phyloP scores from a whole-genome alignment of 176 grass and related monocot genomes.

The Aegilops bicornis region DNA sequence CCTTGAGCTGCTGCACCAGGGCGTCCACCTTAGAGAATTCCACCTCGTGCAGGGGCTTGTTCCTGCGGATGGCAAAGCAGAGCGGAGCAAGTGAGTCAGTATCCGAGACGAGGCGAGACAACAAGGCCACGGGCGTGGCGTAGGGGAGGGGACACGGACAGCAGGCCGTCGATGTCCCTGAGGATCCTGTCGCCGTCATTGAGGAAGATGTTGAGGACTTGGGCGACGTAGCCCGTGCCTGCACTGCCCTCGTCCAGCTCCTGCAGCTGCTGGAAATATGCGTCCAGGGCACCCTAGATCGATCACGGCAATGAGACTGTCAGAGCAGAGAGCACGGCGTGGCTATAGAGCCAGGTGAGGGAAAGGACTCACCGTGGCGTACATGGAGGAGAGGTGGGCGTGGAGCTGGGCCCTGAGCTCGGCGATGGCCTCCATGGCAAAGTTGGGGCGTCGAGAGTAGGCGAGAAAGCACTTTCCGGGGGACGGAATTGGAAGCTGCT shows the following conservation, averaged over 20 bases:
- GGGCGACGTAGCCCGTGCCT: constrained; percentile 56
- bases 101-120: not conserved
- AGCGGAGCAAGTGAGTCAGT: not conserved
- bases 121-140: not conserved
- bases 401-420: constrained; percentile 63
- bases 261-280: constrained; percentile 83
- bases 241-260: constrained; percentile 60
- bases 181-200: constrained; percentile 67
- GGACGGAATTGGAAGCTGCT: not conserved
- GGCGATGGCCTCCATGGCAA: constrained; percentile 41
- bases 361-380: constrained; percentile 24
- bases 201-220: constrained; percentile 74
- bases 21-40: constrained; percentile 71
- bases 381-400: constrained; percentile 53
- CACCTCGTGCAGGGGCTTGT: constrained; percentile 34
- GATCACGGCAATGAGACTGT: not conserved
- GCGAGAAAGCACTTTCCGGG: too few relatives aligned
- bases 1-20: constrained; percentile 85
- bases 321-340: too few relatives aligned
- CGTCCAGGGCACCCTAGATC: constrained; percentile 65
- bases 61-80: constrained; percentile 21
- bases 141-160: constrained; percentile 33
- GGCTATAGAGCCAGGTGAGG: not conserved
- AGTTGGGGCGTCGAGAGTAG: not conserved
- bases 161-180: constrained; percentile 35